These are phyloP conservation scores for Colletotrichum tanaceti DNA, from an alignment of 2,329 filamentous ascomycete species.

Conservation along the genomic window DNA sequence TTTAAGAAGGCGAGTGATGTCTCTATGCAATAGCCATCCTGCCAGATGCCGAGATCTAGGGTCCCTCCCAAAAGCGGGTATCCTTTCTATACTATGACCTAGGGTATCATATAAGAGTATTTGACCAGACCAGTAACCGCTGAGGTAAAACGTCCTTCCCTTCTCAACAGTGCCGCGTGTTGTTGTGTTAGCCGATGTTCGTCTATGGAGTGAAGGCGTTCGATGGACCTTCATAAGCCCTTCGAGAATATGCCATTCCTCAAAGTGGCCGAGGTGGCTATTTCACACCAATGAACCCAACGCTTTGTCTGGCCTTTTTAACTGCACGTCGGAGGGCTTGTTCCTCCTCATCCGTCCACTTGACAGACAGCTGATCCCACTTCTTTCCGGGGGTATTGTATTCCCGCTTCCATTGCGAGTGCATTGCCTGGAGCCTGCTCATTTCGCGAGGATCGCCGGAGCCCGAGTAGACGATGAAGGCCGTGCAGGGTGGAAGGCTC, in stretches of 20 bases:
- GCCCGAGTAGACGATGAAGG: slow-evolving; percentile 72
- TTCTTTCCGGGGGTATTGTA: slow-evolving; percentile 72
- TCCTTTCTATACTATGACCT: slow-evolving; percentile 1
- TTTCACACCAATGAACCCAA: slow-evolving; percentile 75
- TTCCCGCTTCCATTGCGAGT: slow-evolving; percentile 71
- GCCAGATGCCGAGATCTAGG: neutral
- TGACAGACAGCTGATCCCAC: slow-evolving; percentile 74
- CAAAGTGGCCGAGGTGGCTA: slow-evolving; percentile 49
- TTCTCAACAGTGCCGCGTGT: neutral
- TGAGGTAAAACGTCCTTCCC: neutral
- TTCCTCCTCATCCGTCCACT: slow-evolving; percentile 76
- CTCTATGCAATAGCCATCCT: neutral
- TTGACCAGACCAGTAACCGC: neutral
- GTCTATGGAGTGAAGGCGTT: neutral
- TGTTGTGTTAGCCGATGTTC: neutral
- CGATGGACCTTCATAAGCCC: neutral
- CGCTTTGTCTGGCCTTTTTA: slow-evolving; percentile 67
- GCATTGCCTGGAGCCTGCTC: slow-evolving; percentile 70
- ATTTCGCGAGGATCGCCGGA: slow-evolving; percentile 76
- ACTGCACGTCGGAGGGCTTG: slow-evolving; percentile 70
- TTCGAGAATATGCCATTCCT: neutral
- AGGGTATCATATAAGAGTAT: slow-evolving; percentile 18
- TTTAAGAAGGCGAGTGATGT: neutral
- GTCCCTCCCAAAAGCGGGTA: slow-evolving; percentile 1
- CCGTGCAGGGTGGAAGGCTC: slow-evolving; percentile 72